phyloP scores from a whole-genome alignment of 2,329 filamentous ascomycete species.

The Fusarium neocosmosporiellum region DNA sequence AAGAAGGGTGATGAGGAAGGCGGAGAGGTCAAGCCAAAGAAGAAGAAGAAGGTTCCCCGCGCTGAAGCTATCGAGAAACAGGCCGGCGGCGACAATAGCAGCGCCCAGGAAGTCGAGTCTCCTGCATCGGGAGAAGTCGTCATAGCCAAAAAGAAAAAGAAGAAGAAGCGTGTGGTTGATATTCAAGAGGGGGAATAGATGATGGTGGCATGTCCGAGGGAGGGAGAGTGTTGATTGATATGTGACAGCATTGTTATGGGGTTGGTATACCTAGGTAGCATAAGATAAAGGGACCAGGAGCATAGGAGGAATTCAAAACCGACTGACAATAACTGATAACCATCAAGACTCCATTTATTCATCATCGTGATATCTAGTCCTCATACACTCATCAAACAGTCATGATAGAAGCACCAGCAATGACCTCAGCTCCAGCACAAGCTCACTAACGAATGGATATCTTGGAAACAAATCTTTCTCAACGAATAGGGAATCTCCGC shows the following conservation, averaged over 20 bases:
- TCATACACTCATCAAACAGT: background rate
- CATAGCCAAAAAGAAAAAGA: slow-evolving; percentile 63
- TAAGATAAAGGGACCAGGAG: background rate
- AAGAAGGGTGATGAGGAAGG: slow-evolving; percentile 54
- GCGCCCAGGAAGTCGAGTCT: slow-evolving; percentile 27
- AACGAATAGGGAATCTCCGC: slow-evolving; percentile 41
- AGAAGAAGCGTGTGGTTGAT: slow-evolving; percentile 48
- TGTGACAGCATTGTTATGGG: slow-evolving; percentile 9
- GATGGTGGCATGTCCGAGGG: background rate
- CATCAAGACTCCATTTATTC: background rate
- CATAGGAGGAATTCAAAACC: slow-evolving; percentile 27
- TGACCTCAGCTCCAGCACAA: background rate
- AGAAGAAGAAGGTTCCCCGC: slow-evolving; percentile 48
- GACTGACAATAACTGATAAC: slow-evolving; percentile 5
- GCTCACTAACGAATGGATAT: slow-evolving; percentile 10
- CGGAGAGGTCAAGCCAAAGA: slow-evolving; percentile 36
- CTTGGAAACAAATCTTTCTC: slow-evolving; percentile 24
- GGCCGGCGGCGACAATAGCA: slow-evolving; percentile 32
- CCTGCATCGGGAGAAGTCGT: slow-evolving; percentile 40
- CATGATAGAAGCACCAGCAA: background rate
- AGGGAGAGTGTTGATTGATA: background rate
- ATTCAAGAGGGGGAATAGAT: slow-evolving; percentile 42
- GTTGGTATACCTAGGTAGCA: slow-evolving; percentile 16
- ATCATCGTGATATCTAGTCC: background rate
- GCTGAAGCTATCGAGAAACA: slow-evolving; percentile 24